These are phyloP conservation scores for Cryptosporidium meleagridis DNA, from an alignment of 169 alveolate species.

Conservation along the genomic window DNA sequence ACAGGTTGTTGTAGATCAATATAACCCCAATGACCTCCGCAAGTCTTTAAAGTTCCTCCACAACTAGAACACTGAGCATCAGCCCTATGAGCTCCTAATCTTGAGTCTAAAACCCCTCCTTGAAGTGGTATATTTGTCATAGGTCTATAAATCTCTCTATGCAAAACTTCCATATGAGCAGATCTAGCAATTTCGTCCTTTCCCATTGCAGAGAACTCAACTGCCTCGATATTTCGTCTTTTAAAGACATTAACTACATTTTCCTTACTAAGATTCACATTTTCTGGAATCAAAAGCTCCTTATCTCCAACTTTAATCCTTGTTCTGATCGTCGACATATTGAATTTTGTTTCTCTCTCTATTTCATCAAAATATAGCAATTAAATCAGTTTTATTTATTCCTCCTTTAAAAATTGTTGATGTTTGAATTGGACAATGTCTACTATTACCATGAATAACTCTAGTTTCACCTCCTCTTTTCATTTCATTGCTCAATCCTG, in stretches of 20 bases:
- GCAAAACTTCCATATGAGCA: slow-evolving; percentile 81
- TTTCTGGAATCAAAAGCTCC: slow-evolving; percentile 20
- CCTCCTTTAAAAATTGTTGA: background rate
- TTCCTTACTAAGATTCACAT: slow-evolving; percentile 24
- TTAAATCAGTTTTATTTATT: background rate
- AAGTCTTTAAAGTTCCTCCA: slow-evolving; percentile 85
- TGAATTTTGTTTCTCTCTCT: background rate
- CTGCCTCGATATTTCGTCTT: slow-evolving; percentile 80
- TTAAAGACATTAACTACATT: slow-evolving; percentile 19
- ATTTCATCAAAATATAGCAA: background rate
- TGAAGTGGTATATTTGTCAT: slow-evolving; percentile 83
- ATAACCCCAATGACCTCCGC: slow-evolving; percentile 99
- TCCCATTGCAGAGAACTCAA: slow-evolving; percentile 85
- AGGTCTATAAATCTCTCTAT: slow-evolving; percentile 84
- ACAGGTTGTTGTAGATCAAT: slow-evolving; percentile 95
- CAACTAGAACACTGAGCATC: slow-evolving; percentile 90
- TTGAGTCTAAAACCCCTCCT: slow-evolving; percentile 85
- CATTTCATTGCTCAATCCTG: background rate
- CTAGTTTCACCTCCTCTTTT: background rate
- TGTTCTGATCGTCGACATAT: slow-evolving; percentile 1
- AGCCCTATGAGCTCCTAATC: slow-evolving; percentile 76
- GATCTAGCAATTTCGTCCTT: slow-evolving; percentile 82
- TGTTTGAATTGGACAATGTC: background rate
- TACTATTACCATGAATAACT: background rate
- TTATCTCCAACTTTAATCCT: slow-evolving; percentile 24